Base-by-base conservation (phyloP, 345 rosid species). In the Isatis tinctoria region DNA sequence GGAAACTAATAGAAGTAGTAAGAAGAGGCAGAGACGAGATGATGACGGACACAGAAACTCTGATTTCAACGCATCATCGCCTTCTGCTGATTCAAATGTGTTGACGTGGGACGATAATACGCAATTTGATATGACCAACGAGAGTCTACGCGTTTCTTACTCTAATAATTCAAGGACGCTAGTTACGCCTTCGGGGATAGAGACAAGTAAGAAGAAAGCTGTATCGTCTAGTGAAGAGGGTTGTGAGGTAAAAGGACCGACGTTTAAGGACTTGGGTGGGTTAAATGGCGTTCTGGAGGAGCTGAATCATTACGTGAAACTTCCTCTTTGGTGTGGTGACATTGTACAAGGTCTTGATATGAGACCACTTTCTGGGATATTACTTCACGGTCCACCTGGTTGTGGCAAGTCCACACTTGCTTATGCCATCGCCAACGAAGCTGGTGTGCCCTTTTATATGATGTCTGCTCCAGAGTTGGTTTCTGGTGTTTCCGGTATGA, bases 391-490 rank as follows among this genome's bases (percentile, higher is more conserved):
- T 10, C 93, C 93, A 3, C 86, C 84, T 9, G 92, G 36, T 33
- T 83, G 90, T 20, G 89, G 86, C 20, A 82, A 85, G 77, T 80
- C 87, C 35, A 82, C 81, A 17, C 60, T 89, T 28, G 89, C 86
- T 61, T 74, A 62, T 40, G 89, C 90, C 33, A 86, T 89, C 49
- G 89, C 85, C n/a, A 86, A 84, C 49, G 89, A 87, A 72, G 64
- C 82, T 43, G 86, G 87, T 26, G 76, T 87, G 35, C 87, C 88
- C 0, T 82, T 87, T 54, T 83, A 82, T 62, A 79, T 84, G 82
- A 75, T 86, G 61, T 87, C 92, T 2, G 92, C 92, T 1, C 54
- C 88, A 22, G 90, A 86, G 51, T 57, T 86, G 17, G 89, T 89
- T 41, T 83, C 92, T 20, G 86, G 82, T 10, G 86, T 84, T 12